Evolutionary conservation across 257 asterid genomes (phyloP), one percentile per base, ranked within the genome.

Genomic region (Nicotiana sylvestris): DNA sequence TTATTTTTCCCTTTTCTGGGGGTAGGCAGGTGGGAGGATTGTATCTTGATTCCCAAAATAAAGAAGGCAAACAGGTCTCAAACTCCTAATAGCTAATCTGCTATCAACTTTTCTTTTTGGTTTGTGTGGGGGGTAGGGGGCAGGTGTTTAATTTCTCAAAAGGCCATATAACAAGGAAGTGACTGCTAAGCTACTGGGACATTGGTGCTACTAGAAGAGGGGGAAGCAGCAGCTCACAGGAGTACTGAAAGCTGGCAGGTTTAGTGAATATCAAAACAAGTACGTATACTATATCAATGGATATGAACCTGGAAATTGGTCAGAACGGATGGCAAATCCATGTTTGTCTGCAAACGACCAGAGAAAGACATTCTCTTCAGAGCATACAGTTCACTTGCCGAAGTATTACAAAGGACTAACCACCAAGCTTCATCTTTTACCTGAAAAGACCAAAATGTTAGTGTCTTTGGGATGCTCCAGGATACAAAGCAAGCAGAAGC

Each of bases 361-460:
- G 82, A 86, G 90, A 96, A 92, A 68, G 98, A 89, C 78, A 94
- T 92, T 86, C 98, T 91, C 91, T 93, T 96, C 87, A 93, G 64
- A 27, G 98, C 92, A 87, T 87, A 77, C 7, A 96, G 93, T 82
- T 96, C 97, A 80, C 92, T 87, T 76, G 93, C 85, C 35, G 95
- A 77, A 81, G 91, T 89, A 84, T 91, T 94, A 83, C 94, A 93
- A 61, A 96, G 92, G 83, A 96, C 88, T 89, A 94, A 87, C 99
- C 99, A 94, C 99, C 99, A 96, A n/a, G 98, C 97, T 89, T 96
- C 99, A 77, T 94, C 93, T 94, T 94, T 96, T 66, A 92, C 89
- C 99, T 96, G 93, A 66, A 64, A 82, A 82, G 51, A 78, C 32
- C 46, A 83, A 69, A 76, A 46, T 62, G 79, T 91, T 85, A 84